Base-by-base conservation (phyloP, 2,329 filamentous ascomycete species). In the Amylocarpus encephaloides region DNA sequence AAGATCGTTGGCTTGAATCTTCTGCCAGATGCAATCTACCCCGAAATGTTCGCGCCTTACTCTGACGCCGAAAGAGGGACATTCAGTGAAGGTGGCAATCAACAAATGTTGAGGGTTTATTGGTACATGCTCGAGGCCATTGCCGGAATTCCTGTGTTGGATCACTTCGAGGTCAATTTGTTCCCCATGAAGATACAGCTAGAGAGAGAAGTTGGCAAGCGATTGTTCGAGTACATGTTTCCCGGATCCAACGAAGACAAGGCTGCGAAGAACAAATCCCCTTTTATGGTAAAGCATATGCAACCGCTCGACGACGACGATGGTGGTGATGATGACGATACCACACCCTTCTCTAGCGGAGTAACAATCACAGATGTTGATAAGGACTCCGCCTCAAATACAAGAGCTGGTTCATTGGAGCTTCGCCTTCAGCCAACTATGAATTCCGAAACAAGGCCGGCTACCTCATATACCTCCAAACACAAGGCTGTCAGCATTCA, bases 61-160 rank as follows among this genome's bases (percentile, higher is more conserved):
- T 72, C 86, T 18, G 86, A 95, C 54, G 78, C 80, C 46, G 78
- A 82, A 66, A 69, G 79, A 67, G 64, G 73, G 57, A 61, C 73
- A 65, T 57, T 73, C 13, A 67, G 76, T 30, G 76, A 80, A 41
- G 69, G 76, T n/a, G 71, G 75, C 46, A 82, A 86, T 54, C 77
- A 79, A 41, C 88, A 90, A 63, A 97, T 97, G 86, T 79, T 98
- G 46, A 82, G 86, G 32, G 88, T 99, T 11, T 93, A 95, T 66
- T 98, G 94, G 89, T 84, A 96, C 66, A 96, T 96, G 89, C 77
- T 98, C 4, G 93, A 98, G 70, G 91, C 93, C 6, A 96, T 98
- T 67, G 93, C 92, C 34, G 93, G 93, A 43, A 98, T 98, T 54
- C 89, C 92, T 0, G 91, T 98, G 30, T 88, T 98, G 75, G 92